phyloP scores from a whole-genome alignment of 75 land plant species.

The Adiantum capillusveneris region DNA sequence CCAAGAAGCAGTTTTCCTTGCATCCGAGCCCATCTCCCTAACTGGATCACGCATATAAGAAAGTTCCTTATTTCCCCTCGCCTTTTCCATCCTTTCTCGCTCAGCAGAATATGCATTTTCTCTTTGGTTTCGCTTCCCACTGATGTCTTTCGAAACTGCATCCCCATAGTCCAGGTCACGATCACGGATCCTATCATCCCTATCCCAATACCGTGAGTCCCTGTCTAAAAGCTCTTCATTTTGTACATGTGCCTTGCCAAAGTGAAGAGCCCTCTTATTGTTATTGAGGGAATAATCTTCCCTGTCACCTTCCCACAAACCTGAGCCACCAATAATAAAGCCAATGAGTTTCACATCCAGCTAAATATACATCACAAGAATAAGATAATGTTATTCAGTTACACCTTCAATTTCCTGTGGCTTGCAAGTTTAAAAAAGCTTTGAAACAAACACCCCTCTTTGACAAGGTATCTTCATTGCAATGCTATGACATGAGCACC shows the following conservation, averaged over 20 bases:
- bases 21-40: not conserved
- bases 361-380: too few species aligned
- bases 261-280: conserved; percentile 29
- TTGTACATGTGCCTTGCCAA: conserved; percentile 37
- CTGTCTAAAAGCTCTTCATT: conserved; percentile 23
- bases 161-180: conserved; percentile 20
- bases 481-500: too few species aligned
- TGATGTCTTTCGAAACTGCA: conserved; percentile 16
- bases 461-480: too few species aligned
- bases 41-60: conserved; percentile 2
- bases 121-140: not conserved
- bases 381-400: too few species aligned
- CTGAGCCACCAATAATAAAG: too few species aligned
- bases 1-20: not conserved
- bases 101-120: not conserved
- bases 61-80: conserved; percentile 3
- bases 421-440: too few species aligned
- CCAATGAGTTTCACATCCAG: too few species aligned
- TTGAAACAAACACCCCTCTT: too few species aligned
- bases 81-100: not conserved
- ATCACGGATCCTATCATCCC: conserved; percentile 67
- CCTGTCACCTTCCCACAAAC: too few species aligned
- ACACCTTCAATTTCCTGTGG: too few species aligned
- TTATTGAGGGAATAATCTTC: not conserved
- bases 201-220: conserved; percentile 79